Conservation (phyloP, 805 yeast genomes). For the Wickerhamiella siamensis region DNA sequence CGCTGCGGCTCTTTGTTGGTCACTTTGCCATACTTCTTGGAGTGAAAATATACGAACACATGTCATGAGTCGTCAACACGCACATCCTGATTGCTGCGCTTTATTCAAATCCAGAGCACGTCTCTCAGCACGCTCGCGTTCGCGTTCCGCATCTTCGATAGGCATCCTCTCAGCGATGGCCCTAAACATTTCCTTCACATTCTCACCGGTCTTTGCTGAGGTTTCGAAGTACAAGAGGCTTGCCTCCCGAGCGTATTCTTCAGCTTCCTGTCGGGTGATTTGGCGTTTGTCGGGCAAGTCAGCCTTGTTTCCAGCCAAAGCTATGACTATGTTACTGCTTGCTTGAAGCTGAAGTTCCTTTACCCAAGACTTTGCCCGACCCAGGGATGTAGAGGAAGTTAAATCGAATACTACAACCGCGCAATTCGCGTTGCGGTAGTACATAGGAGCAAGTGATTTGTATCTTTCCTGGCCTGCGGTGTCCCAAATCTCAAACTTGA, state of each 20-base stretch:
- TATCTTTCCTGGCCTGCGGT: slow-evolving; percentile 94
- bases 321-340: slow-evolving; percentile 54
- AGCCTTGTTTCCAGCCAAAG: slow-evolving; percentile 73
- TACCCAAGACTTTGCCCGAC: slow-evolving; percentile 80
- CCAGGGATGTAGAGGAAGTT: slow-evolving; percentile 51
- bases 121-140: slow-evolving; percentile 16
- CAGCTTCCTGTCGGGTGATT: slow-evolving; percentile 28
- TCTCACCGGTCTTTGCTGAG: slow-evolving; percentile 60
- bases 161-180: slow-evolving; percentile 37
- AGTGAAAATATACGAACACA: neutral
- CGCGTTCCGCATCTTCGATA: slow-evolving; percentile 23
- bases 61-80: slow-evolving; percentile 19
- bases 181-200: slow-evolving; percentile 36
- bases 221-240: slow-evolving; percentile 40
- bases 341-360: slow-evolving; percentile 82
- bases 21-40: slow-evolving; percentile 5
- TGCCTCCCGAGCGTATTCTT: slow-evolving; percentile 41
- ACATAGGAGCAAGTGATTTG: slow-evolving; percentile 71
- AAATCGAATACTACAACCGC: slow-evolving; percentile 85
- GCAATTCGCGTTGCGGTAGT: slow-evolving; percentile 63
- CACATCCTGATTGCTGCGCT: slow-evolving; percentile 21
- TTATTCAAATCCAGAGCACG: slow-evolving; percentile 15
- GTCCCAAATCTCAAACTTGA: slow-evolving; percentile 52
- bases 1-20: slow-evolving; percentile 1
- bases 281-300: slow-evolving; percentile 42